Base-by-base conservation (phyloP, 1,284 basidiomycete species). In the Golubevia pallescens region DNA sequence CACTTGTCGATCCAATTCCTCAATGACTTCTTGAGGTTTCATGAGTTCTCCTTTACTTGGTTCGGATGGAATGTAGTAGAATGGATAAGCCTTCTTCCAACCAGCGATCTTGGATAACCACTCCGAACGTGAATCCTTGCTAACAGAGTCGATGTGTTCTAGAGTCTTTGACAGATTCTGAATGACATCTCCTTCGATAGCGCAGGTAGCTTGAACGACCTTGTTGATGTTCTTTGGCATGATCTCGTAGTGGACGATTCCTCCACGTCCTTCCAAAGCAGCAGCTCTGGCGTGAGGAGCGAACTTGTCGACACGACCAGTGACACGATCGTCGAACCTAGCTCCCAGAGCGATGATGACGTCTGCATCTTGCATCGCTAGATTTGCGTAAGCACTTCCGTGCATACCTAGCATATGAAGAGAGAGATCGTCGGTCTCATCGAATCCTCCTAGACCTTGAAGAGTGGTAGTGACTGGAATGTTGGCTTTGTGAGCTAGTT, bases 351-450 rank as follows among this genome's bases (percentile, higher is more conserved):
- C 96, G 75, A 99, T 96, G 88, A 99, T 93, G 61, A 99, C 92
- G 85, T 99, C 97, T 34, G 97, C 97, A 65, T 93, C 89, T 87
- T 99, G 96, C 90, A 99, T 97, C 2, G 96, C 95, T 62, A 97
- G 88, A 88, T 99, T 99, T 80, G 97, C 96, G 81, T 98, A 98
- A 1, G 95, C 95, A 14, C 91, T 92, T 3, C 97, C 97, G 88
- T 99, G 96, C 96, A 99, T 98, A 73, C 96, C 96, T 65, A 99
- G 91, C 96, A 99, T 98, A 87, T 98, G 95, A 83, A 99, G 88
- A 73, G 92, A 92, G 86, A 90, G 91, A 8, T 79, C 90, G 86
- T 94, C 90, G 67, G 89, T 90, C 89, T 99, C 97, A 87, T 99
- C 94, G 84, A 94, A 99, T 0, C 93, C 92, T 67, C 96, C 97